These are phyloP conservation scores for Wilcoxina mikolae DNA, from an alignment of 495 filamentous ascomycete genomes.

Conservation along the genomic window DNA sequence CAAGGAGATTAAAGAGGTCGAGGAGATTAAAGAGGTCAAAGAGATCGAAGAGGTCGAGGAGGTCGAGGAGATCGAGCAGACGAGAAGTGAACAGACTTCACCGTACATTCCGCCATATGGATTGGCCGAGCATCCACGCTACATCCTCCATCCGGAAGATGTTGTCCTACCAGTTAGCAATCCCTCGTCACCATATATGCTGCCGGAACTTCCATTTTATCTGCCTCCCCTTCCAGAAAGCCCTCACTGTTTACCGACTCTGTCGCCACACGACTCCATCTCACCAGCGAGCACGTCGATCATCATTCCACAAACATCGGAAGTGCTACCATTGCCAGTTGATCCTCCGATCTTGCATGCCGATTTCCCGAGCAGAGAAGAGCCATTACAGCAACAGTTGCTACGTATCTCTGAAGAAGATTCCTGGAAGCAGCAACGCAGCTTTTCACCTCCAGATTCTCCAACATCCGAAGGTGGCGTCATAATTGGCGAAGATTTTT, in stretches of 20 bases:
- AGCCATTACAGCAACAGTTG: too few species aligned
- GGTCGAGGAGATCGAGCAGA: background rate
- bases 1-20: background rate
- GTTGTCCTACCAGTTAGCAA: slow-evolving; percentile 12
- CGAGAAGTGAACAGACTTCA: background rate
- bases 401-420: too few species aligned
- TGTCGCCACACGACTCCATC: too few species aligned
- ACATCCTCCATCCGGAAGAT: background rate
- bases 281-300: background rate
- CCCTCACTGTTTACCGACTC: background rate
- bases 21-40: background rate
- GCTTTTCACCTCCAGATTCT: background rate
- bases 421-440: background rate
- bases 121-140: background rate
- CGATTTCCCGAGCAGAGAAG: too few species aligned
- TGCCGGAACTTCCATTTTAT: background rate
- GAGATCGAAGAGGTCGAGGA: background rate
- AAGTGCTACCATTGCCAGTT: too few species aligned
- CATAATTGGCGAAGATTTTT: background rate
- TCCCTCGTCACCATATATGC: slow-evolving; percentile 6
- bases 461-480: background rate
- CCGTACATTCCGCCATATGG: background rate
- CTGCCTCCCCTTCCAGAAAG: slow-evolving; percentile 12
- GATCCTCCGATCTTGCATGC: too few species aligned
- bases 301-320: background rate